Conservation (phyloP, 225 moss, liverwort and hornwort genomes). For the Climacium dendroides region DNA sequence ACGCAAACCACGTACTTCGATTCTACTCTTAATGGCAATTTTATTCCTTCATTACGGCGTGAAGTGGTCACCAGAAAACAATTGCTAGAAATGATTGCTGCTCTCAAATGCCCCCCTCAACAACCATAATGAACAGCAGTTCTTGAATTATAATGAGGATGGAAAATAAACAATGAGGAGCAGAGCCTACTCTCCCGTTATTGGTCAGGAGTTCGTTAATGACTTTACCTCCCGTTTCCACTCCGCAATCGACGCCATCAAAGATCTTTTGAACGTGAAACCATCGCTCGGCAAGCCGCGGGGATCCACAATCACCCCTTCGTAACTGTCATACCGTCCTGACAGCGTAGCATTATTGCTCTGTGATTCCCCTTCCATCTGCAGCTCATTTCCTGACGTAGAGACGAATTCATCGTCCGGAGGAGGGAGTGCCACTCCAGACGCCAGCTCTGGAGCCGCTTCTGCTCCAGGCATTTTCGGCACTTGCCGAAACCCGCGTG, state of each 20-base stretch:
- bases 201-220: neutral
- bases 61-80: neutral
- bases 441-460: neutral
- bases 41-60: neutral
- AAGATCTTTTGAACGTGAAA: slow-evolving; percentile 1
- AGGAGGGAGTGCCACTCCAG: slow-evolving; percentile 21
- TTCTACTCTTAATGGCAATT: neutral
- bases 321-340: slow-evolving; percentile 18
- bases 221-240: slow-evolving; percentile 37
- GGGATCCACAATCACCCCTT: slow-evolving; percentile 35
- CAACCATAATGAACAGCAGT: neutral
- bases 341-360: neutral
- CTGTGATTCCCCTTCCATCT: neutral
- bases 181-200: neutral
- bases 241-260: slow-evolving; percentile 25
- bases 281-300: slow-evolving; percentile 26
- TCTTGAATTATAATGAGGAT: neutral
- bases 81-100: neutral
- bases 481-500: neutral
- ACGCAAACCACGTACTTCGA: neutral
- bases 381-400: neutral
- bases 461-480: neutral
- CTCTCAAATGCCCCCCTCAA: neutral
- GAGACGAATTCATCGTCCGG: slow-evolving; percentile 32
- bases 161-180: neutral